These are phyloP conservation scores for Exophiala calicioides DNA, from an alignment of 2,329 filamentous ascomycete genomes.

Conservation along the genomic window DNA sequence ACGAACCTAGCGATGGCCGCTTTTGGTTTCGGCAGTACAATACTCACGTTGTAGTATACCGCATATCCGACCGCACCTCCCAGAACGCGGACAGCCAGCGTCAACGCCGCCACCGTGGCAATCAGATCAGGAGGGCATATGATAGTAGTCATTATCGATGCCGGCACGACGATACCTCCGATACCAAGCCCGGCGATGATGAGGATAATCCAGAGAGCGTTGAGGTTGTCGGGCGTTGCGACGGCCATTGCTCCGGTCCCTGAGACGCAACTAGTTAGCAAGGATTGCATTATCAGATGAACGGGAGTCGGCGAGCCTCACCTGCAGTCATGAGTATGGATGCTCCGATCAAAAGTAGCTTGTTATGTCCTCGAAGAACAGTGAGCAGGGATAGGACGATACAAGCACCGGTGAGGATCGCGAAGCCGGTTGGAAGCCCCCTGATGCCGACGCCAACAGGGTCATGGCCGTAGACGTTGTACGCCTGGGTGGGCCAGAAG, in stretches of 20 bases:
- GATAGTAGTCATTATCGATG: constrained; percentile 68
- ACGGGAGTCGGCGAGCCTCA: not conserved
- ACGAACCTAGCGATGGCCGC: too few species aligned
- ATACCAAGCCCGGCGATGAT: constrained; percentile 64
- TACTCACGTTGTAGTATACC: constrained; percentile 56
- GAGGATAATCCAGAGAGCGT: constrained; percentile 59
- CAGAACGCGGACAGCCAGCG: constrained; percentile 67
- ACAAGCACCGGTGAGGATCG: constrained; percentile 62
- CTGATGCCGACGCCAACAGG: constrained; percentile 64
- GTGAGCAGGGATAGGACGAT: constrained; percentile 61
- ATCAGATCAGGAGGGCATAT: constrained; percentile 70
- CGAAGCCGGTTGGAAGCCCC: constrained; percentile 64
- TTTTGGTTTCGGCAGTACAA: too few species aligned
- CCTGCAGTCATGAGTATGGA: constrained; percentile 64
- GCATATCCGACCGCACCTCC: constrained; percentile 66
- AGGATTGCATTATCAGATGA: not conserved
- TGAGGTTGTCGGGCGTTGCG: constrained; percentile 55
- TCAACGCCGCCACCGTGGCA: constrained; percentile 67
- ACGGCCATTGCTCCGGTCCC: constrained; percentile 57
- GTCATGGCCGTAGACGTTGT: constrained; percentile 66
- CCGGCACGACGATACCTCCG: constrained; percentile 67
- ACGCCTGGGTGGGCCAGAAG: constrained; percentile 66
- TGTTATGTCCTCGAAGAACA: constrained; percentile 57
- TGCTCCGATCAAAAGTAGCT: constrained; percentile 60
- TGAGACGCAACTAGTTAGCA: not conserved